Evolutionary conservation across 2,329 filamentous ascomycete species (phyloP).

Genomic region (Zymoseptoria ardabiliae): DNA sequence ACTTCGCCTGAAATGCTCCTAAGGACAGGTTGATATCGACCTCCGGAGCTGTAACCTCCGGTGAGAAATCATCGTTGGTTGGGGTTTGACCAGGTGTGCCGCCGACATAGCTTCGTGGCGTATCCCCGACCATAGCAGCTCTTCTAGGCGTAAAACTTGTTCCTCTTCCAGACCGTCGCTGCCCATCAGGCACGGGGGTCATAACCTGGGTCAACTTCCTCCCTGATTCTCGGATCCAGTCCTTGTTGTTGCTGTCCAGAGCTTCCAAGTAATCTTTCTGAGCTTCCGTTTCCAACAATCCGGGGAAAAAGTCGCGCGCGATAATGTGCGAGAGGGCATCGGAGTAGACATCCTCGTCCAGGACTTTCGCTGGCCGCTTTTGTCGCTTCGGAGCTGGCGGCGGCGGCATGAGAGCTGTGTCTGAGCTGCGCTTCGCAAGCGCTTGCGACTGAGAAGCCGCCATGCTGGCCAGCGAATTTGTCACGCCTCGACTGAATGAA

Average conservation of each 20-base stretch:
- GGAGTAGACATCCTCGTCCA: slow-evolving; percentile 92
- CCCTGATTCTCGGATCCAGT: slow-evolving; percentile 80
- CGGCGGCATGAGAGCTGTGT: slow-evolving; percentile 79
- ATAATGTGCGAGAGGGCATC: slow-evolving; percentile 89
- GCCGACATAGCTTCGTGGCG: slow-evolving; percentile 49
- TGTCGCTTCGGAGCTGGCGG: slow-evolving; percentile 81
- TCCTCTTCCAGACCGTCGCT: slow-evolving; percentile 32
- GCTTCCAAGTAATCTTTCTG: slow-evolving; percentile 92
- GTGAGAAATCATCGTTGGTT: slow-evolving; percentile 25
- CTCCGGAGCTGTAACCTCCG: slow-evolving; percentile 38
- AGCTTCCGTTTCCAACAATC: slow-evolving; percentile 73
- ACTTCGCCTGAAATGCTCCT: slow-evolving; percentile 79
- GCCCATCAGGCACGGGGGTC: slow-evolving; percentile 60
- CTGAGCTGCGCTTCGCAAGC: slow-evolving; percentile 58
- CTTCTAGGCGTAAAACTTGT: slow-evolving; percentile 30
- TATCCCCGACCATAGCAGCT: slow-evolving; percentile 13
- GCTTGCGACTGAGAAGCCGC: slow-evolving; percentile 42
- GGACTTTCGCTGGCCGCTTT: slow-evolving; percentile 77
- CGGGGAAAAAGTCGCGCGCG: slow-evolving; percentile 92
- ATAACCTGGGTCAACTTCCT: slow-evolving; percentile 60
- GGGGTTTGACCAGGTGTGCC: slow-evolving; percentile 62
- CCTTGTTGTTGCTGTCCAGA: slow-evolving; percentile 72
- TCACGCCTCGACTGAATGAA: not conserved
- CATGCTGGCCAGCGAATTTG: slow-evolving; percentile 6
- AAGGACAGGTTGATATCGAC: slow-evolving; percentile 75